phyloP scores from a whole-genome alignment of 164 flowering plant species.

The Kalanchoe fedtschenkoi region DNA sequence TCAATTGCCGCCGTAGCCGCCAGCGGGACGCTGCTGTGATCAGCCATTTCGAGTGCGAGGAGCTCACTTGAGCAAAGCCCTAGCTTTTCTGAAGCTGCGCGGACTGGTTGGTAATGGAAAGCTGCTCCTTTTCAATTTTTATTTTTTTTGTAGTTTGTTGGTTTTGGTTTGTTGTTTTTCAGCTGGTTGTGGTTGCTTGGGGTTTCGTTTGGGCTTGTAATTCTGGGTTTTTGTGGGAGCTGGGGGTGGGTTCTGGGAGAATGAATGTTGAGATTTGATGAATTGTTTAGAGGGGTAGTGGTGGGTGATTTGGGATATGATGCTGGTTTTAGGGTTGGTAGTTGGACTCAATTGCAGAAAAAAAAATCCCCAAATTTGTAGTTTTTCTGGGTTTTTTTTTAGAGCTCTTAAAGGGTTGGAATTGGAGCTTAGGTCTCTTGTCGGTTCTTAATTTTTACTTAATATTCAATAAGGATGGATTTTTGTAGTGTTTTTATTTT shows the following conservation, averaged over 20 bases:
- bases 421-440: not conserved
- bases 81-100: not conserved
- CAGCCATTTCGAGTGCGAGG: not conserved
- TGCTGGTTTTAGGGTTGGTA: constrained; percentile 1
- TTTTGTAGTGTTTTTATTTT: not conserved
- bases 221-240: not conserved
- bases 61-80: not conserved
- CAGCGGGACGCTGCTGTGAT: not conserved
- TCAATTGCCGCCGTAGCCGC: not conserved
- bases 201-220: not conserved
- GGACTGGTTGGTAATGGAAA: not conserved
- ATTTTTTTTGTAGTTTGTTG: not conserved
- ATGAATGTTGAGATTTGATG: not conserved
- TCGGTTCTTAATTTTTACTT: not conserved
- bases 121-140: not conserved
- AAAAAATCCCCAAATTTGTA: not conserved
- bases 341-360: constrained; percentile 1
- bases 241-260: not conserved
- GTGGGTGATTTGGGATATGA: not conserved
- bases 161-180: not conserved
- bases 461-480: no score
- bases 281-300: not conserved
- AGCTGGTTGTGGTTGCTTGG: not conserved
- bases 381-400: not conserved
- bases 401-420: not conserved